These are phyloP conservation scores for Boletus coccyginus DNA, from an alignment of 768 basidiomycete genomes.

Conservation along the genomic window DNA sequence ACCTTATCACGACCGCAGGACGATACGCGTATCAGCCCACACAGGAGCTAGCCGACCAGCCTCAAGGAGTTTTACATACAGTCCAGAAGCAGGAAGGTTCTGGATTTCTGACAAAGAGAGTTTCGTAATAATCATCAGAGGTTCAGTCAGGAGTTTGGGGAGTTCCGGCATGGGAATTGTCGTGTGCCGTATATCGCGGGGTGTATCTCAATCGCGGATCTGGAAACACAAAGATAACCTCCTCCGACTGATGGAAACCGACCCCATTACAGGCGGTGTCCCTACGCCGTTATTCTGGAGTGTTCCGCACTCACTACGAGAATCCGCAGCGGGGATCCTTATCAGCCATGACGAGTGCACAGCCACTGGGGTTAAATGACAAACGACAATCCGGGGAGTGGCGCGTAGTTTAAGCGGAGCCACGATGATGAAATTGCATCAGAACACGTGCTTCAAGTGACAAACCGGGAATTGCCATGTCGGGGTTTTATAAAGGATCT, in stretches of 20 bases:
- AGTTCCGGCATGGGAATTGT: not conserved
- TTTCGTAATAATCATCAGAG: too few species aligned
- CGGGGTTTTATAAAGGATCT: conserved; percentile 26
- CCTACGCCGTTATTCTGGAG: conserved; percentile 8
- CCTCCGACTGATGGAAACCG: conserved; percentile 1
- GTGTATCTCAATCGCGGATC: conserved; percentile 17
- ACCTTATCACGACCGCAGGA: too few species aligned
- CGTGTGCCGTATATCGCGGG: conserved; percentile 4
- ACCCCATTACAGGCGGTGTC: not conserved
- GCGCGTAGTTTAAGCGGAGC: conserved; percentile 9
- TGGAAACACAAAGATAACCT: conserved; percentile 22
- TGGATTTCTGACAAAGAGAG: not conserved
- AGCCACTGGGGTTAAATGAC: not conserved
- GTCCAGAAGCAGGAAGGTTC: not conserved
- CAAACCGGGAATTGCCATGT: conserved; percentile 25
- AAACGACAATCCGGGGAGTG: conserved; percentile 12
- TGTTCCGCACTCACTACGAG: not conserved
- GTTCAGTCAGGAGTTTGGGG: too few species aligned
- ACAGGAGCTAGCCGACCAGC: not conserved
- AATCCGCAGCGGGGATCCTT: not conserved
- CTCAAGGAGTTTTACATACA: not conserved
- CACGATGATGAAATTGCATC: conserved; percentile 11
- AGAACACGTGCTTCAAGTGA: conserved; percentile 19
- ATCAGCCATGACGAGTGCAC: not conserved
- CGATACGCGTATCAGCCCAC: not conserved